These are phyloP conservation scores for Ceratocystis diversiconidia DNA, from an alignment of 2,329 filamentous ascomycete genomes.

Conservation along the genomic window DNA sequence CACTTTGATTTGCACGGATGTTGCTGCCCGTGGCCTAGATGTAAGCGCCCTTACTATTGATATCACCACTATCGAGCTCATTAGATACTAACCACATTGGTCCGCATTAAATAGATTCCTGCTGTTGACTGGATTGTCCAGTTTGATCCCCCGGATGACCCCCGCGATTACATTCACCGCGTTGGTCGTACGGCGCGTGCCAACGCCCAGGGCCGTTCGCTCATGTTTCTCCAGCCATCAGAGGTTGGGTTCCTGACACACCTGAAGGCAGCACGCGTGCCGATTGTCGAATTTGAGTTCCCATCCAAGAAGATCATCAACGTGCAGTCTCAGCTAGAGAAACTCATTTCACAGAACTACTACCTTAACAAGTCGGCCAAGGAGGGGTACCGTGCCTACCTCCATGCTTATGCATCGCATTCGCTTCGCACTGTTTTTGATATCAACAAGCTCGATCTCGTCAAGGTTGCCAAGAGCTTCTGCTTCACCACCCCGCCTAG, in stretches of 20 bases:
- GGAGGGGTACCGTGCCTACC: conserved; percentile 72
- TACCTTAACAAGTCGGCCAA: conserved; percentile 81
- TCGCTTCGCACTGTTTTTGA: conserved; percentile 49
- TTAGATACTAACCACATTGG: neutral
- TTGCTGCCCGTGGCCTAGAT: conserved; percentile 86
- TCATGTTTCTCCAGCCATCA: conserved; percentile 85
- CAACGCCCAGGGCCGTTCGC: conserved; percentile 68
- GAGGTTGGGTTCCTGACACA: conserved; percentile 88
- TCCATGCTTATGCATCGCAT: conserved; percentile 84
- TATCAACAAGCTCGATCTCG: conserved; percentile 67
- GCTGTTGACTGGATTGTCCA: conserved; percentile 94
- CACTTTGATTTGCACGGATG: conserved; percentile 89
- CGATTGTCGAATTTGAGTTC: conserved; percentile 92
- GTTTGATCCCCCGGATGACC: conserved; percentile 87
- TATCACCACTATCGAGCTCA: neutral
- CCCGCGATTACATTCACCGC: conserved; percentile 84
- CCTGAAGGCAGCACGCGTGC: conserved; percentile 80
- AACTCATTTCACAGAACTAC: conserved; percentile 88
- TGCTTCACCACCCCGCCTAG: conserved; percentile 65
- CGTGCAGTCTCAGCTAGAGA: conserved; percentile 81
- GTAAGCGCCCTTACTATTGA: conserved; percentile 31
- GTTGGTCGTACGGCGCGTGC: conserved; percentile 84
- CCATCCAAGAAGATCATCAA: conserved; percentile 83
- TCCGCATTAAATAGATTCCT: conserved; percentile 46
- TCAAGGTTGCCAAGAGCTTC: conserved; percentile 73